Percentiles rank a stretch among this genome's conserved stretches.
Conservation (phyloP, 345 rosid genomes). For the Gossypium ekmanianum region DNA sequence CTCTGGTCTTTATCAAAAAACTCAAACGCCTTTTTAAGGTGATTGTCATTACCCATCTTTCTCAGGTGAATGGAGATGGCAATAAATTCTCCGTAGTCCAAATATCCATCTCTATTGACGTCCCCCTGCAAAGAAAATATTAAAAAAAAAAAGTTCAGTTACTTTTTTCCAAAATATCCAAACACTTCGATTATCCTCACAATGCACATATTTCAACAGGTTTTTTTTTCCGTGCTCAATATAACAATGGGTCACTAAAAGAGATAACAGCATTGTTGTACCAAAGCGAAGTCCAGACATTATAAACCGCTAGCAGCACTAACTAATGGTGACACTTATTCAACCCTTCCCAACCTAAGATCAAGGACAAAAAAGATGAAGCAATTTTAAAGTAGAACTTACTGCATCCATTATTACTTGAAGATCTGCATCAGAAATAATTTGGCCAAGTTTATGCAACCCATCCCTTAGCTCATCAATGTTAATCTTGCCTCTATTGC, state of each 20-base stretch:
- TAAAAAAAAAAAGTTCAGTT: neutral
- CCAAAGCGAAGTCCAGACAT: neutral
- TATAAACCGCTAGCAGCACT: neutral
- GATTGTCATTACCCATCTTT: constrained; percentile 88
- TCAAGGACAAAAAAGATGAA: neutral
- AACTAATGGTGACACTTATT: neutral
- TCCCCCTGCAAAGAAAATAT: constrained; percentile 59
- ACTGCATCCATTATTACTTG: constrained; percentile 94
- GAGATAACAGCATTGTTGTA: too few relatives aligned
- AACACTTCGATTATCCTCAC: neutral
- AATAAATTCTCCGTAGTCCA: constrained; percentile 25
- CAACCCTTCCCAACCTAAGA: neutral
- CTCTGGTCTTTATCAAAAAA: constrained; percentile 69
- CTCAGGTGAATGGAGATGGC: constrained; percentile 81
- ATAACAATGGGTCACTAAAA: too few relatives aligned
- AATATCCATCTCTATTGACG: constrained; percentile 67
- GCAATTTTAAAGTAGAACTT: constrained; percentile 30
- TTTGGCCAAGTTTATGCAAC: constrained; percentile 73
- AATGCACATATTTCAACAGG: neutral
- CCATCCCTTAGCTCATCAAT: constrained; percentile 76
- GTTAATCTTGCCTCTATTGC: constrained; percentile 73
- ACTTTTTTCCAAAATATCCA: neutral
- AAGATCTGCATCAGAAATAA: constrained; percentile 66
- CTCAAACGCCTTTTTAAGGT: constrained; percentile 75
- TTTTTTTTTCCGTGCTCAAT: too few relatives aligned